Evolutionary conservation across 148 eudicot species (phyloP).

Genomic region (Persicaria tinctoria): DNA sequence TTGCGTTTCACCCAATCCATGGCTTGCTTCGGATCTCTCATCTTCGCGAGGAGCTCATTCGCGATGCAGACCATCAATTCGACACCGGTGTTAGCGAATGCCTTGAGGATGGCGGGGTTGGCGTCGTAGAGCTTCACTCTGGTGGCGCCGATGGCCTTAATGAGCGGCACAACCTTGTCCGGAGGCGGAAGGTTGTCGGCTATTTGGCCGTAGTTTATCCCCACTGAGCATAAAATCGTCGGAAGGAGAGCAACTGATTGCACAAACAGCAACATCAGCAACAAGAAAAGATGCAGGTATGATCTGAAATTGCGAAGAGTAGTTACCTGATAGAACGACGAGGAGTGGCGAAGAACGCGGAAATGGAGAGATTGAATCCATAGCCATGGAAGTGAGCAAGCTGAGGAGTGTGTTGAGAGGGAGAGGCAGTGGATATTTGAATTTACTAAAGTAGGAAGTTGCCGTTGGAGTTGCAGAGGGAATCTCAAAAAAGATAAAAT

Average conservation of each 20-base stretch:
- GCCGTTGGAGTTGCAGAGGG: not conserved
- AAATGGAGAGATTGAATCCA: not conserved
- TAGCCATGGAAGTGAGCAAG: slow-evolving; percentile 4
- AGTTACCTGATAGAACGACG: not conserved
- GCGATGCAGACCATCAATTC: slow-evolving; percentile 56
- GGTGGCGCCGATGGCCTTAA: slow-evolving; percentile 52
- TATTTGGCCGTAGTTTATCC: slow-evolving; percentile 86
- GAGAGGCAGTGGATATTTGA: not conserved
- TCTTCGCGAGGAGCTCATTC: slow-evolving; percentile 44
- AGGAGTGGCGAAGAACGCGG: not conserved
- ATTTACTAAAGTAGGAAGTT: not conserved
- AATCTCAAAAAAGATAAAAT: not conserved
- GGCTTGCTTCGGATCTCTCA: slow-evolving; percentile 47
- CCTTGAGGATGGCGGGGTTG: slow-evolving; percentile 62
- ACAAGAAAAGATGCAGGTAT: not conserved
- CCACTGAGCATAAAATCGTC: slow-evolving; percentile 29
- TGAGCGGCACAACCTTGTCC: slow-evolving; percentile 54
- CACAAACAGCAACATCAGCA: not conserved
- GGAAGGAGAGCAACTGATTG: slow-evolving; percentile 5
- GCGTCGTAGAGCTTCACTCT: slow-evolving; percentile 84
- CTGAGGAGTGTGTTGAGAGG: not conserved
- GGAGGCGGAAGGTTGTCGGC: slow-evolving; percentile 76
- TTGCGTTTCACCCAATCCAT: slow-evolving; percentile 58
- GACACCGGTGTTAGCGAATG: slow-evolving; percentile 71
- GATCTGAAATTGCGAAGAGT: not conserved